Evolutionary conservation across 805 yeast genomes (phyloP).

Genomic region (Suhomyces emberorum): DNA sequence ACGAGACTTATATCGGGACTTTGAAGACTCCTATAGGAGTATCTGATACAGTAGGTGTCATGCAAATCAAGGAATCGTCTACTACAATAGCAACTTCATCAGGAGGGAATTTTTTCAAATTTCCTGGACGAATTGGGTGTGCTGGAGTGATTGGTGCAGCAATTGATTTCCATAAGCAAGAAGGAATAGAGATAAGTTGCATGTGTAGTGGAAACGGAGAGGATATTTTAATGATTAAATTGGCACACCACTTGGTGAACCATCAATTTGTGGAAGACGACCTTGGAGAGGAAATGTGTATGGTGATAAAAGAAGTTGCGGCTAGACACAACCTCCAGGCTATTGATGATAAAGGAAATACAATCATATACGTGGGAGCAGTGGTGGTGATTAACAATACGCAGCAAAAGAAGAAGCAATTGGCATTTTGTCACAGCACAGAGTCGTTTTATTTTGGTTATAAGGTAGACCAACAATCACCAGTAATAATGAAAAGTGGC

Average conservation of each 20-base stretch:
- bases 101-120: slow-evolving; percentile 52
- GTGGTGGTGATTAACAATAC: slow-evolving; percentile 18
- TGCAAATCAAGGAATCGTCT: slow-evolving; percentile 13
- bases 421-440: slow-evolving; percentile 39
- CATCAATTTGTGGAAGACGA: slow-evolving; percentile 14
- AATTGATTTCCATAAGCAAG: slow-evolving; percentile 21
- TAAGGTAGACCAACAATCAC: slow-evolving; percentile 8
- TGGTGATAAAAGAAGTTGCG: slow-evolving; percentile 12
- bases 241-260: slow-evolving; percentile 30
- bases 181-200: slow-evolving; percentile 24
- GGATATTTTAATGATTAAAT: slow-evolving; percentile 44
- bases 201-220: slow-evolving; percentile 58
- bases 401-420: slow-evolving; percentile 2
- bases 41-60: slow-evolving; percentile 47
- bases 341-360: slow-evolving; percentile 8
- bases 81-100: slow-evolving; percentile 41
- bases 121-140: slow-evolving; percentile 51
- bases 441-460: slow-evolving; percentile 25
- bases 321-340: slow-evolving; percentile 10
- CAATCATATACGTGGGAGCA: slow-evolving; percentile 30
- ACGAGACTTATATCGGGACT: slow-evolving; percentile 5
- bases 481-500: slow-evolving; percentile 24
- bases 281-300: slow-evolving; percentile 17
- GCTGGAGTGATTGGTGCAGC: slow-evolving; percentile 51
- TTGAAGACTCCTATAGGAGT: slow-evolving; percentile 11